Conservation (phyloP, 768 basidiomycete genomes). For the Trametopsis cervina region DNA sequence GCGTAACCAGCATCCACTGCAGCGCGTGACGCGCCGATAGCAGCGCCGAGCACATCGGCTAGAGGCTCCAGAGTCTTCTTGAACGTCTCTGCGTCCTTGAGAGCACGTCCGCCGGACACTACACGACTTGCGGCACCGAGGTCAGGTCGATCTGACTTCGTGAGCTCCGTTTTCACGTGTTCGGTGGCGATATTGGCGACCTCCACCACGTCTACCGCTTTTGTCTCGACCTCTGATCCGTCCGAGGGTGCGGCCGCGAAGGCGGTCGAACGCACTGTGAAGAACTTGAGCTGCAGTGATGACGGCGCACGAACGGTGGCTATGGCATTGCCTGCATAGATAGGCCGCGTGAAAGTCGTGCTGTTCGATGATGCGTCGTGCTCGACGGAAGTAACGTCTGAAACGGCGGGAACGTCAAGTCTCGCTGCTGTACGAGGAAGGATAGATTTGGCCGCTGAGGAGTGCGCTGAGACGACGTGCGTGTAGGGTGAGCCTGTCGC, state of each 20-base stretch:
- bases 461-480: slow-evolving; percentile 89
- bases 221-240: slow-evolving; percentile 48
- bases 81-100: slow-evolving; percentile 96
- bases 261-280: slow-evolving; percentile 90
- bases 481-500: slow-evolving; percentile 63
- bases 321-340: slow-evolving; percentile 98
- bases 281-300: slow-evolving; percentile 82
- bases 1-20: slow-evolving; percentile 98
- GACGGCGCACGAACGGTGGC: slow-evolving; percentile 79
- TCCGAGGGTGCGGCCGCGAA: slow-evolving; percentile 62
- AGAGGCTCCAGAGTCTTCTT: slow-evolving; percentile 79
- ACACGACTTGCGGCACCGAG: slow-evolving; percentile 82
- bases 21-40: slow-evolving; percentile 95
- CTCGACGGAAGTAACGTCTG: slow-evolving; percentile 80
- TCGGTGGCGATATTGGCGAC: slow-evolving; percentile 48
- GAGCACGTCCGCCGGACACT: slow-evolving; percentile 90
- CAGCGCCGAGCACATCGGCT: slow-evolving; percentile 89
- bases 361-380: slow-evolving; percentile 63
- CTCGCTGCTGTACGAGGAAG: slow-evolving; percentile 88
- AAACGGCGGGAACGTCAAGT: slow-evolving; percentile 86
- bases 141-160: slow-evolving; percentile 90
- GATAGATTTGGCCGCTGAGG: slow-evolving; percentile 87
- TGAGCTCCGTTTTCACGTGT: slow-evolving; percentile 69
- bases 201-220: slow-evolving; percentile 56
- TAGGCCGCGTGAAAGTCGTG: slow-evolving; percentile 87